These are phyloP conservation scores for Ceratobasidium sp. DNA, from an alignment of 1,284 basidiomycete species.

Conservation along the genomic window DNA sequence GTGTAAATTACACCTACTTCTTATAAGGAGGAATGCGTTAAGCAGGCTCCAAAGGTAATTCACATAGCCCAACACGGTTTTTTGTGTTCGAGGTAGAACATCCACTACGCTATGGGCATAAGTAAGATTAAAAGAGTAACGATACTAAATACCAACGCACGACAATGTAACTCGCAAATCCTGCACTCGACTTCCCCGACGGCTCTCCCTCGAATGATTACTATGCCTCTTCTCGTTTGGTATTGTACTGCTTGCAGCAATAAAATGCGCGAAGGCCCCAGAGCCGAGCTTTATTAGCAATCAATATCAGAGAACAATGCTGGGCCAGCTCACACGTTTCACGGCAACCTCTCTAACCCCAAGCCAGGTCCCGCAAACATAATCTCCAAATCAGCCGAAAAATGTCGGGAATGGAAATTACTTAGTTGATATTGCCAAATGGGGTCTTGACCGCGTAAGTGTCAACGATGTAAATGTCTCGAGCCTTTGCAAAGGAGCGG, in stretches of 20 bases:
- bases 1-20: conserved; percentile 61
- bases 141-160: conserved; percentile 63
- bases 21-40: conserved; percentile 97
- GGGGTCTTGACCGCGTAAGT: conserved; percentile 93
- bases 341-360: conserved; percentile 87
- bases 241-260: conserved; percentile 90
- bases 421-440: conserved; percentile 93
- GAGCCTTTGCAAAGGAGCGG: conserved; percentile 83
- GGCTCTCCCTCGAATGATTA: conserved; percentile 86
- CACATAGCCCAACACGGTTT: conserved; percentile 90
- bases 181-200: conserved; percentile 74
- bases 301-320: not conserved
- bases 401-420: conserved; percentile 92
- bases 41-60: conserved; percentile 98
- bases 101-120: conserved; percentile 77
- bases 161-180: conserved; percentile 86
- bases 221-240: conserved; percentile 94
- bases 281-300: conserved; percentile 61
- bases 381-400: conserved; percentile 83
- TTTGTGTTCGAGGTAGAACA: conserved; percentile 84
- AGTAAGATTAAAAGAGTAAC: conserved; percentile 40
- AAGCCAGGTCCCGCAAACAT: conserved; percentile 73
- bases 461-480: conserved; percentile 87
- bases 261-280: conserved; percentile 86
- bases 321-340: conserved; percentile 66